Conservation (phyloP, 2,329 filamentous ascomycete species). For the Monilinia aucupariae region DNA sequence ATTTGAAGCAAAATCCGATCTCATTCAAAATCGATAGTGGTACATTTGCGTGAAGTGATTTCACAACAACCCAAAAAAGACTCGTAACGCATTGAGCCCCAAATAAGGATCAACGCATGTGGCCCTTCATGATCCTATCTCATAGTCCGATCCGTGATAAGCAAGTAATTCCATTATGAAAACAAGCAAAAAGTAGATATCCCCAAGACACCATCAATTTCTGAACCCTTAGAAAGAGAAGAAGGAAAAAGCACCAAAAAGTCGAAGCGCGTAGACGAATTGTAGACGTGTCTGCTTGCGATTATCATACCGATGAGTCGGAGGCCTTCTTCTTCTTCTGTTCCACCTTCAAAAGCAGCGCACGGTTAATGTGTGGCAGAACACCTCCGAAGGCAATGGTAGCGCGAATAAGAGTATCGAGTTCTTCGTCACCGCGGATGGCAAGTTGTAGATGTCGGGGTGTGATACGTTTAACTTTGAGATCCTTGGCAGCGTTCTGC, state of each 20-base stretch:
- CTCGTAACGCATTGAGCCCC: neutral
- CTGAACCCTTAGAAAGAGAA: constrained; percentile 13
- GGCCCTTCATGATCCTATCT: constrained; percentile 9
- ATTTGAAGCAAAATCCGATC: constrained; percentile 6
- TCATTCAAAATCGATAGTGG: constrained; percentile 12
- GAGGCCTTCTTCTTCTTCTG: constrained; percentile 82
- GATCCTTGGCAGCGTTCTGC: constrained; percentile 94
- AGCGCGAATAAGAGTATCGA: constrained; percentile 93
- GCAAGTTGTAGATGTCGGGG: constrained; percentile 96
- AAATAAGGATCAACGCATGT: neutral
- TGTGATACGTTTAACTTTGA: constrained; percentile 99
- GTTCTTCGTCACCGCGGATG: constrained; percentile 96
- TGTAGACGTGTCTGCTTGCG: neutral
- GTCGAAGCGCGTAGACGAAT: constrained; percentile 3
- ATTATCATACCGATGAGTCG: constrained; percentile 33
- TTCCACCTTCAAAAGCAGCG: constrained; percentile 89
- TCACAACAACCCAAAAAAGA: constrained; percentile 2
- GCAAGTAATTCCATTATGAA: constrained; percentile 14
- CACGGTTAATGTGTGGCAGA: constrained; percentile 96
- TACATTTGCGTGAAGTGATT: constrained; percentile 5
- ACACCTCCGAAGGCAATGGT: constrained; percentile 99
- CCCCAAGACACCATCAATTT: constrained; percentile 16
- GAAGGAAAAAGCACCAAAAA: constrained; percentile 10
- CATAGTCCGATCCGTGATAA: constrained; percentile 12
- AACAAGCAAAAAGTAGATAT: constrained; percentile 15